Evolutionary conservation across 495 filamentous ascomycete genomes (phyloP), one percentile per base, ranked within the genome.

Genomic region (Patellaria atrata): DNA sequence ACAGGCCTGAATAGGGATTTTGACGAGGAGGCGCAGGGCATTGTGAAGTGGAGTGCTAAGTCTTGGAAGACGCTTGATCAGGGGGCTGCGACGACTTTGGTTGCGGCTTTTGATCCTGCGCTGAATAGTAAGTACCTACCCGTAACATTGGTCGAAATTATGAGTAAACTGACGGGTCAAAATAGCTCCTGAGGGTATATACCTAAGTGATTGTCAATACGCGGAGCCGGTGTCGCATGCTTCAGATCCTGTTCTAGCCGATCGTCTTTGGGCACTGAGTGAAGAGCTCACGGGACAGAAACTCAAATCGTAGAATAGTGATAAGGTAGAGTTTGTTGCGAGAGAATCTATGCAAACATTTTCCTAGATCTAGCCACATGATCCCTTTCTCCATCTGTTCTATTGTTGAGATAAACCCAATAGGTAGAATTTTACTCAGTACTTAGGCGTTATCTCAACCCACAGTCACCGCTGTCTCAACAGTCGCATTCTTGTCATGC

Each of bases 301-400:
- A n/a, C n/a, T n/a, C n/a, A n/a, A n/a, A n/a, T n/a, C n/a, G n/a
- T n/a, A n/a, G 12, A 73, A 67, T 4, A 59, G 67, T 10, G 57
- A 61, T 10, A 63, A 66, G 9, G 61, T 70, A 13, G 75, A 75
- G n/a, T 64, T 61, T 21, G 56, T 77, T 11, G 63, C 82, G 21
- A 79, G 78, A 15, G 79, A 82, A 44, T 61, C 75, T 4, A 78
- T 78, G 1, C 79, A 85, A 54, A 70, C 78, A 0, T 81, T 83
- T 51, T 58, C 82, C 3, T 78, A 77, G 0, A 79, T 75, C 0
- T 74, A 68, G 3, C 70, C 71, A n/a, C 73, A 81, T 40, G 79
- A 79, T 0, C 79, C 73, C 8, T 8, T 26, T 26, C 23, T 8
- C 8, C 8, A n/a, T 26, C 23, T 26, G 23, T 26, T n/a, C 8